phyloP scores from a whole-genome alignment of 192 early-diverging fungal genomes.

The Chytriomyces sp. region DNA sequence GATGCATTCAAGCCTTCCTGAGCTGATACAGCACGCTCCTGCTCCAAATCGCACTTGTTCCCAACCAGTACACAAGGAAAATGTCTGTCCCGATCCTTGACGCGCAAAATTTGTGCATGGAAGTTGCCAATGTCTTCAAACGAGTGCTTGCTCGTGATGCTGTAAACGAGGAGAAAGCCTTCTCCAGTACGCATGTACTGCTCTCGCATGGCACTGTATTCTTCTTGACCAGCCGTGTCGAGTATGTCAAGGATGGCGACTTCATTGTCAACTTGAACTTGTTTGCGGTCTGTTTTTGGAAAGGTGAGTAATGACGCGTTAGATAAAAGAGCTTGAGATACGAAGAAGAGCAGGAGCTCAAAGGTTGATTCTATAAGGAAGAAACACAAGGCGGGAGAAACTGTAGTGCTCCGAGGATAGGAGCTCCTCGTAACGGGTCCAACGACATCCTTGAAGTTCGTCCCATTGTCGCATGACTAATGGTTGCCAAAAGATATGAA shows the following conservation, averaged over 20 bases:
- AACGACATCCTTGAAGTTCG: too few relatives aligned
- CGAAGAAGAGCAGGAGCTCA: too few relatives aligned
- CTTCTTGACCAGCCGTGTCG: constrained; percentile 92
- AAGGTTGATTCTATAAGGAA: too few relatives aligned
- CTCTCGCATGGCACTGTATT: constrained; percentile 72
- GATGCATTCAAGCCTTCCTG: constrained; percentile 83
- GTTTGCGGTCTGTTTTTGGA: constrained; percentile 64
- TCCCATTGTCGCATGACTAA: too few relatives aligned
- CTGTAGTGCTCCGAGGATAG: too few relatives aligned
- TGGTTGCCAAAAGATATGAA: too few relatives aligned
- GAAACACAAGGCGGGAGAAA: too few relatives aligned
- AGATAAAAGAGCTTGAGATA: too few relatives aligned
- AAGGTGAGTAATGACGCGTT: too few relatives aligned
- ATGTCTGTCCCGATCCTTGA: constrained; percentile 76
- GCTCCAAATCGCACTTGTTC: constrained; percentile 87
- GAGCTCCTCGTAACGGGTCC: too few relatives aligned
- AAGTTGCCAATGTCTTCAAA: constrained; percentile 78
- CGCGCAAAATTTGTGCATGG: constrained; percentile 73
- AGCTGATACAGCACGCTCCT: constrained; percentile 59
- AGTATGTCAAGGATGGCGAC: constrained; percentile 86
- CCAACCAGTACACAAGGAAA: constrained; percentile 79
- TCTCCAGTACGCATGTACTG: constrained; percentile 89
- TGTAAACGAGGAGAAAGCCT: constrained; percentile 86
- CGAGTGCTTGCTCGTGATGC: constrained; percentile 70
- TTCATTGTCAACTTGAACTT: constrained; percentile 79